These are phyloP conservation scores for Breviolum minutum DNA, from an alignment of 73 alveolate species.

Conservation along the genomic window DNA sequence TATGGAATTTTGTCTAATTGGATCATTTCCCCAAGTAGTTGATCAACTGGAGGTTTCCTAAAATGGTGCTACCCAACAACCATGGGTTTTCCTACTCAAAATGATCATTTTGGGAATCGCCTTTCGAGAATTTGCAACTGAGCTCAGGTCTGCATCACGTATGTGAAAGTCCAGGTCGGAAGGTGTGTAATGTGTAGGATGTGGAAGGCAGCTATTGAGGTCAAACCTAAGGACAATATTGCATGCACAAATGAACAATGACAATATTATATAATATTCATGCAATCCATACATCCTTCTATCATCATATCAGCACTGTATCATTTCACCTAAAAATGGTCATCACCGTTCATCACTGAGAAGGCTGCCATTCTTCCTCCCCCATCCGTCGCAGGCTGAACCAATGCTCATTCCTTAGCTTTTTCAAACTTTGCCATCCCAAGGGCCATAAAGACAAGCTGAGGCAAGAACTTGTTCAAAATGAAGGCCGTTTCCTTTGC, in stretches of 20 bases:
- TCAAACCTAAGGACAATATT: conserved; percentile 40
- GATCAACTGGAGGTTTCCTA: too few relatives aligned
- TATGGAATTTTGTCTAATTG: too few relatives aligned
- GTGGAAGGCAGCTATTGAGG: conserved; percentile 82
- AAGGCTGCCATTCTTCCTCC: conserved; percentile 39
- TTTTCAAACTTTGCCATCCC: not conserved
- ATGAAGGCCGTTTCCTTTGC: conserved; percentile 74
- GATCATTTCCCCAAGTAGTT: too few relatives aligned
- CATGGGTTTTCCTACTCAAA: too few relatives aligned
- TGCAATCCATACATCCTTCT: not conserved
- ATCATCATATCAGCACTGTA: not conserved
- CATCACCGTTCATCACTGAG: not conserved
- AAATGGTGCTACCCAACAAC: too few relatives aligned
- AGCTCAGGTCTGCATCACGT: conserved; percentile 55
- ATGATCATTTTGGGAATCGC: too few relatives aligned
- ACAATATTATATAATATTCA: too few relatives aligned
- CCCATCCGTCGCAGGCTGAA: conserved; percentile 76
- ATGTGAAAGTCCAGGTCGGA: conserved; percentile 63
- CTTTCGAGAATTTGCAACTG: not conserved
- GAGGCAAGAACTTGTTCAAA: conserved; percentile 40
- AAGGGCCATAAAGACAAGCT: not conserved
- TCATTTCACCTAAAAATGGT: not conserved
- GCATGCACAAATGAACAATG: not conserved
- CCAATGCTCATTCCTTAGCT: conserved; percentile 73
- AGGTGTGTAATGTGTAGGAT: conserved; percentile 71